Conservation (phyloP, 2,329 filamentous ascomycete genomes). For the Fusarium nanum region DNA sequence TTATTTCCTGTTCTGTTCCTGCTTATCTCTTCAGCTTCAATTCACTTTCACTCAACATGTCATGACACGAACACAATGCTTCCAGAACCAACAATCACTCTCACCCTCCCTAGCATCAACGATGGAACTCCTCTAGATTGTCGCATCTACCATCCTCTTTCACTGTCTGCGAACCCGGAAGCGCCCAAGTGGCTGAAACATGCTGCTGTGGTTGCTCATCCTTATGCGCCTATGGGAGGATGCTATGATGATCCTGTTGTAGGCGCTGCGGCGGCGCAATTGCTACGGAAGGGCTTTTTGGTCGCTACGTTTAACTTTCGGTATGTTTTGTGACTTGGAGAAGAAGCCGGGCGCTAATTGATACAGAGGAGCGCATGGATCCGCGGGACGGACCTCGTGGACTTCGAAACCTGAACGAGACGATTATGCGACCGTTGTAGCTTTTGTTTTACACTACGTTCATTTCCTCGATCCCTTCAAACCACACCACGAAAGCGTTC, state of each 20-base stretch:
- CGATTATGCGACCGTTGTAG: slow-evolving; percentile 87
- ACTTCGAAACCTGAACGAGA: slow-evolving; percentile 81
- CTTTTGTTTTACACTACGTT: slow-evolving; percentile 81
- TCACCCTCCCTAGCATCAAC: slow-evolving; percentile 86
- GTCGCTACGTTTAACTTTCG: slow-evolving; percentile 94
- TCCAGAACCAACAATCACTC: slow-evolving; percentile 69
- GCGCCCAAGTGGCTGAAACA: slow-evolving; percentile 59
- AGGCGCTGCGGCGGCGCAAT: slow-evolving; percentile 68
- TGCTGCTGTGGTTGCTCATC: slow-evolving; percentile 81
- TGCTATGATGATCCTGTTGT: slow-evolving; percentile 86
- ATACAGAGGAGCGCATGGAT: slow-evolving; percentile 78
- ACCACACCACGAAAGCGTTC: slow-evolving; percentile 10
- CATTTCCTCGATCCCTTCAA: slow-evolving; percentile 64
- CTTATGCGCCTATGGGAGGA: slow-evolving; percentile 89
- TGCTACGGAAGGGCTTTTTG: slow-evolving; percentile 77
- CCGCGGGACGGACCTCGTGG: slow-evolving; percentile 86
- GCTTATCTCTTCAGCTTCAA: slow-evolving; percentile 1
- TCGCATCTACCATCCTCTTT: slow-evolving; percentile 80
- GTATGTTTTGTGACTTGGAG: slow-evolving; percentile 56
- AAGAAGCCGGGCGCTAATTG: slow-evolving; percentile 18
- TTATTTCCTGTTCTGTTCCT: slow-evolving; percentile 2
- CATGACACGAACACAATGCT: slow-evolving; percentile 57
- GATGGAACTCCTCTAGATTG: slow-evolving; percentile 82
- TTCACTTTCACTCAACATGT: slow-evolving; percentile 26
- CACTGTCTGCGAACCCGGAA: slow-evolving; percentile 51